Evolutionary conservation across 805 yeast species (phyloP).

Genomic region (Candida montana): DNA sequence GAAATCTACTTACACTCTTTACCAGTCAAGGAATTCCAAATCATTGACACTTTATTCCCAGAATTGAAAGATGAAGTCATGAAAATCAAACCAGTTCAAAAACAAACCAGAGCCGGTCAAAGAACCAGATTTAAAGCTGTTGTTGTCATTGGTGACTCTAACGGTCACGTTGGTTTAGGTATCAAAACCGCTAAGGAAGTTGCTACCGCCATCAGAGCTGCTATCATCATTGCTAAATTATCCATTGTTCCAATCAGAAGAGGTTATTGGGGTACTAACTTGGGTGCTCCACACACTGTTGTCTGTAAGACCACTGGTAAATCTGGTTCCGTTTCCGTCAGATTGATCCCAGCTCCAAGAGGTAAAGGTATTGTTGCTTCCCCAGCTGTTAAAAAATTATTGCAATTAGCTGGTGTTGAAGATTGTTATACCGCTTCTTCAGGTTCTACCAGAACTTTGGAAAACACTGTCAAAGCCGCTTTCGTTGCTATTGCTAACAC

Average conservation of each 20-base stretch:
- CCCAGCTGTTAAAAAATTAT: slow-evolving; percentile 98
- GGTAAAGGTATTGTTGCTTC: slow-evolving; percentile 99
- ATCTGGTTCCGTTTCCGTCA: slow-evolving; percentile 99
- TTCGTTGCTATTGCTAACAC: slow-evolving; percentile 99
- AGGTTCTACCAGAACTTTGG: slow-evolving; percentile 99
- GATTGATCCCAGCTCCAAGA: slow-evolving; percentile 99
- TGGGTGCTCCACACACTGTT: slow-evolving; percentile 99
- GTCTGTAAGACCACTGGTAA: slow-evolving; percentile 98
- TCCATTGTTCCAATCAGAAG: slow-evolving; percentile 99
- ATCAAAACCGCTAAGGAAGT: slow-evolving; percentile 99
- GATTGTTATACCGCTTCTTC: slow-evolving; percentile 98
- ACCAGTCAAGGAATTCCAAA: slow-evolving; percentile 99
- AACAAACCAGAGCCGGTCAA: slow-evolving; percentile 99
- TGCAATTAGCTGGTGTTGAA: slow-evolving; percentile 99
- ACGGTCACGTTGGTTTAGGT: slow-evolving; percentile 99
- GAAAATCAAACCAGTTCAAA: slow-evolving; percentile 99
- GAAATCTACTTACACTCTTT: slow-evolving; percentile 99
- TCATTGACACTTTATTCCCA: slow-evolving; percentile 95
- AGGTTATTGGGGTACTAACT: slow-evolving; percentile 99
- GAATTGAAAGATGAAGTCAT: slow-evolving; percentile 96
- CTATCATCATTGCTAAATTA: slow-evolving; percentile 98
- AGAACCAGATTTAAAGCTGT: slow-evolving; percentile 99
- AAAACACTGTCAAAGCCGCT: slow-evolving; percentile 99
- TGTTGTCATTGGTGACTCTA: slow-evolving; percentile 98
- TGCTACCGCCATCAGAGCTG: slow-evolving; percentile 99